phyloP scores from a whole-genome alignment of 306 rosid species.

The Arachis stenosperma region DNA sequence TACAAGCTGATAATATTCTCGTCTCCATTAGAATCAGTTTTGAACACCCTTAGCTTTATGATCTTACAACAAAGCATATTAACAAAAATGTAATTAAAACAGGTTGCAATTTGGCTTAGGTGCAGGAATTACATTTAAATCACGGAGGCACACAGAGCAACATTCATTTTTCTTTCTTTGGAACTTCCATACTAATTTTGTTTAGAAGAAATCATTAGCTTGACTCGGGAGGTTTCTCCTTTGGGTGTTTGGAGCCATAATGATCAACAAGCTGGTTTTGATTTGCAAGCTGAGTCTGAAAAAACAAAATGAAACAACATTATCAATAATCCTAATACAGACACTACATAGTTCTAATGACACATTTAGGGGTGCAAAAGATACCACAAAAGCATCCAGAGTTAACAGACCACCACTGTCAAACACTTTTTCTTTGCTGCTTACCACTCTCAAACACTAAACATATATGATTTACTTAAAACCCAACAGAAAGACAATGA shows the following conservation, averaged over 20 bases:
- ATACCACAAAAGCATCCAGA: not conserved
- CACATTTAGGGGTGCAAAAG: slow-evolving; percentile 14
- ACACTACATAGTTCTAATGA: slow-evolving; percentile 4
- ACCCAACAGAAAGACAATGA: not conserved
- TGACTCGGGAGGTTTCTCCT: slow-evolving; percentile 85
- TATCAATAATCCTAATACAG: slow-evolving; percentile 27
- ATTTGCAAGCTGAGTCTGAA: slow-evolving; percentile 88
- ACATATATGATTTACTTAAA: too few species aligned
- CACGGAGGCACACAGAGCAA: slow-evolving; percentile 37
- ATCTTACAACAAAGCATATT: slow-evolving; percentile 40
- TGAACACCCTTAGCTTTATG: slow-evolving; percentile 27
- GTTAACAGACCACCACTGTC: slow-evolving; percentile 17
- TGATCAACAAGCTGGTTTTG: slow-evolving; percentile 85
- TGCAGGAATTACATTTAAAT: slow-evolving; percentile 37
- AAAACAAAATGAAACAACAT: slow-evolving; percentile 26
- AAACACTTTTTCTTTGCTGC: slow-evolving; percentile 19
- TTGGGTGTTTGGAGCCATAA: slow-evolving; percentile 91
- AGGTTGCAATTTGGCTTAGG: slow-evolving; percentile 35
- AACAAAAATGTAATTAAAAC: slow-evolving; percentile 14
- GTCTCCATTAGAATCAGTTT: slow-evolving; percentile 30
- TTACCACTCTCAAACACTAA: not conserved
- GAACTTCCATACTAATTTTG: slow-evolving; percentile 30
- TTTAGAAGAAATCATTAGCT: slow-evolving; percentile 44
- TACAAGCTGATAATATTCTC: slow-evolving; percentile 35
- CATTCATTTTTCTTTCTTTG: not conserved